Conservation (phyloP, 495 filamentous ascomycete species). For the Pyrenula aspistea region DNA sequence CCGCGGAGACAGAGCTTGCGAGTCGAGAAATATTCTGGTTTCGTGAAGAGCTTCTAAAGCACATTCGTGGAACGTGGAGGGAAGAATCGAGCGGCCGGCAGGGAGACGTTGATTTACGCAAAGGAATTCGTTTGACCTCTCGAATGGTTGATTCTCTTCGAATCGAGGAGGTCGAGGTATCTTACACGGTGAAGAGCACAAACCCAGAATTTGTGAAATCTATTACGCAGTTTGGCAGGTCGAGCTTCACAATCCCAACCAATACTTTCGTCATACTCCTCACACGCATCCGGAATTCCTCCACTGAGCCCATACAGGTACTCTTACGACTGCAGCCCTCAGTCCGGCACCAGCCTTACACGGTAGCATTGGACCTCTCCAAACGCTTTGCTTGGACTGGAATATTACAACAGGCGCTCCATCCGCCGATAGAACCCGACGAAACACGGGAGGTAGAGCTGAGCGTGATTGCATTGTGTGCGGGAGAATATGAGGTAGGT, state of each 20-base stretch:
- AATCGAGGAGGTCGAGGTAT: constrained; percentile 67
- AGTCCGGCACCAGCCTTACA: constrained; percentile 59
- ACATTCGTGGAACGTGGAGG: constrained; percentile 58
- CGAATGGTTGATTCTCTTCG: constrained; percentile 77
- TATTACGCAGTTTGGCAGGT: constrained; percentile 29
- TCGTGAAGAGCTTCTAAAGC: constrained; percentile 68
- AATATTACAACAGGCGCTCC: constrained; percentile 59
- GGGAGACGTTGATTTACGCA: constrained; percentile 65
- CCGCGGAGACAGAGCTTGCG: constrained; percentile 65
- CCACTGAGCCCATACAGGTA: constrained; percentile 50
- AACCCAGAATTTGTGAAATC: not conserved
- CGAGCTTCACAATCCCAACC: constrained; percentile 44
- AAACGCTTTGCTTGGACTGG: constrained; percentile 77
- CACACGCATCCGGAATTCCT: constrained; percentile 62
- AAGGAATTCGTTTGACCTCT: constrained; percentile 52
- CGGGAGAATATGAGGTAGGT: constrained; percentile 72
- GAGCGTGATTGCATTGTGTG: constrained; percentile 59
- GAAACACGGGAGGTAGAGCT: constrained; percentile 42
- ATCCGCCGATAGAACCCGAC: constrained; percentile 41
- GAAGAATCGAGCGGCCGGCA: constrained; percentile 43
- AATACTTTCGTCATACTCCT: constrained; percentile 62
- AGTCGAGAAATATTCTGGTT: constrained; percentile 88
- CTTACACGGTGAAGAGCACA: constrained; percentile 37
- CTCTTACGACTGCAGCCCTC: constrained; percentile 67
- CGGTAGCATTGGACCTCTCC: constrained; percentile 71